A percentile compares a stretch with the other conserved stretches of the same genome.
These are phyloP conservation scores for Scleromitrula shiraiana DNA, from an alignment of 2,329 filamentous ascomycete genomes.

Conservation along the genomic window DNA sequence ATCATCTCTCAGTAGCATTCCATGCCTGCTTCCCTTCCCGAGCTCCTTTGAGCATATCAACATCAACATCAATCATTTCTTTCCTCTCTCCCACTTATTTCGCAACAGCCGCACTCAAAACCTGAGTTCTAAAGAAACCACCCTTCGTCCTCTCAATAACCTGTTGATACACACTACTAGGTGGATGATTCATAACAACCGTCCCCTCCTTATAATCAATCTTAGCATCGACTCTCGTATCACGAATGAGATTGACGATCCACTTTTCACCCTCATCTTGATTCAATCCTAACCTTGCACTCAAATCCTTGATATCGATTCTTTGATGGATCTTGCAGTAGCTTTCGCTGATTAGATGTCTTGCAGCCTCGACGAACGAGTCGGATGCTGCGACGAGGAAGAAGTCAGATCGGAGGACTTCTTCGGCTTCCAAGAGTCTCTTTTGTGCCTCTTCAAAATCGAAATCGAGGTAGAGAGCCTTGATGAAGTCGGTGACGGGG, in stretches of 20 bases:
- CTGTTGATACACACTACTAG: slow-evolving; percentile 97
- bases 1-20: no score
- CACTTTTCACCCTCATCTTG: slow-evolving; percentile 98
- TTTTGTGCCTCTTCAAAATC: slow-evolving; percentile 95
- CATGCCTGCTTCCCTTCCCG: no score
- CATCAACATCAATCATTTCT: neutral
- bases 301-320: slow-evolving; percentile 97
- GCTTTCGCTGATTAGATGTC: slow-evolving; percentile 94
- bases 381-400: slow-evolving; percentile 84
- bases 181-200: slow-evolving; percentile 98
- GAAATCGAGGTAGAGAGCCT: slow-evolving; percentile 90
- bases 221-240: slow-evolving; percentile 96
- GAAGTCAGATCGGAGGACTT: slow-evolving; percentile 88
- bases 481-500: slow-evolving; percentile 92
- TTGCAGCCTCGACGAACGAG: slow-evolving; percentile 83
- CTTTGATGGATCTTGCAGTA: slow-evolving; percentile 99
- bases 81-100: slow-evolving; percentile 22
- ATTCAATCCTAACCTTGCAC: slow-evolving; percentile 80
- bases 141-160: slow-evolving; percentile 99
- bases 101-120: slow-evolving; percentile 52
- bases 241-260: slow-evolving; percentile 98
- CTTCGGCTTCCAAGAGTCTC: slow-evolving; percentile 78
- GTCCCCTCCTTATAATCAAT: slow-evolving; percentile 99
- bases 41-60: no score
- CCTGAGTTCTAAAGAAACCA: slow-evolving; percentile 96